These are phyloP conservation scores for Sugiyamaella mastotermitis DNA, from an alignment of 805 yeast genomes.

Conservation along the genomic window DNA sequence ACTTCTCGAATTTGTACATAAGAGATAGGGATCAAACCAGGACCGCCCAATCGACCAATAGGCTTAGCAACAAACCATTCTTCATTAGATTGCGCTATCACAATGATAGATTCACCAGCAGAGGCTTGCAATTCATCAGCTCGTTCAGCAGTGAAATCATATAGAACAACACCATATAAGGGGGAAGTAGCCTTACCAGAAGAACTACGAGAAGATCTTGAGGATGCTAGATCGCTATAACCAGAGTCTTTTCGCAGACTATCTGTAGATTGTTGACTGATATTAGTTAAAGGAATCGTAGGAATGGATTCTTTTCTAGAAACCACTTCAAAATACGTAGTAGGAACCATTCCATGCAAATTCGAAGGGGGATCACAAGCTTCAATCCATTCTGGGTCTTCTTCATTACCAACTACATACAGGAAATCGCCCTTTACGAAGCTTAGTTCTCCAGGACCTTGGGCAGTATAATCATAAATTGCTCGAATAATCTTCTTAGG, in stretches of 20 bases:
- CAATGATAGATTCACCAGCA: slow-evolving; percentile 83
- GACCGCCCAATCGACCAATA: slow-evolving; percentile 90
- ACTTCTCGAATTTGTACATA: slow-evolving; percentile 84
- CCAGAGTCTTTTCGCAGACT: neutral
- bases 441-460: slow-evolving; percentile 72
- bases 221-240: neutral
- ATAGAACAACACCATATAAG: slow-evolving; percentile 78
- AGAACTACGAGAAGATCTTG: neutral
- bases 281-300: slow-evolving; percentile 24
- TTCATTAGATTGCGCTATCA: slow-evolving; percentile 92
- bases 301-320: slow-evolving; percentile 28
- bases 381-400: slow-evolving; percentile 68
- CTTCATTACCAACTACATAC: slow-evolving; percentile 62
- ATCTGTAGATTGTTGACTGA: neutral
- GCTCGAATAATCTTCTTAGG: slow-evolving; percentile 87
- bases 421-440: slow-evolving; percentile 84
- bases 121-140: slow-evolving; percentile 78
- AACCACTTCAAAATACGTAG: slow-evolving; percentile 72
- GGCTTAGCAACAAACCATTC: slow-evolving; percentile 99
- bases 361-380: slow-evolving; percentile 82
- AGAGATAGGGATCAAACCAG: slow-evolving; percentile 90
- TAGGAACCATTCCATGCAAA: slow-evolving; percentile 81
- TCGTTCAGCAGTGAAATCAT: slow-evolving; percentile 76
- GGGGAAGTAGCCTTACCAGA: slow-evolving; percentile 28
- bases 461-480: slow-evolving; percentile 66